Conservation (phyloP, 2,329 filamentous ascomycete species). For the Curvularia verruculosa region DNA sequence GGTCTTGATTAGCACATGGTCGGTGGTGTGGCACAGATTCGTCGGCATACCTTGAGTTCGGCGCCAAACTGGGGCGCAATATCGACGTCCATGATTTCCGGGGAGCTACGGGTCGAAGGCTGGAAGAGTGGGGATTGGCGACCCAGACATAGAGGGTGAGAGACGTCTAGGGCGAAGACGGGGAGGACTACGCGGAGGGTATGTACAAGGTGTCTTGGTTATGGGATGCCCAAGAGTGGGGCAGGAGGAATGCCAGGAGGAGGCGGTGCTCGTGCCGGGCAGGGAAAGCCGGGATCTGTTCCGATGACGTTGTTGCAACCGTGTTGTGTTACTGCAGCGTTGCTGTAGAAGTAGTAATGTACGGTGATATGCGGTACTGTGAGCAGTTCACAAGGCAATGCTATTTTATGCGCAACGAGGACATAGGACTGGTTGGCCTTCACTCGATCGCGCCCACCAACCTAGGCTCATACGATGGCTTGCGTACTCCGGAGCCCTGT, state of each 20-base stretch:
- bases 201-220: slow-evolving; percentile 19
- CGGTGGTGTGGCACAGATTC: slow-evolving; percentile 17
- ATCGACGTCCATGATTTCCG: slow-evolving; percentile 75
- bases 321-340: not conserved
- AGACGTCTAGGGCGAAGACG: slow-evolving; percentile 24
- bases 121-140: slow-evolving; percentile 29
- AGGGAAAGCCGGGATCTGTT: slow-evolving; percentile 28
- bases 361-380: too few relatives aligned
- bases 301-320: slow-evolving; percentile 16
- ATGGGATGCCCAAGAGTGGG: slow-evolving; percentile 37
- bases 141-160: slow-evolving; percentile 35
- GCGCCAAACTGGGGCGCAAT: slow-evolving; percentile 85
- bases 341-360: not conserved
- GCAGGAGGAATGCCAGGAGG: slow-evolving; percentile 31
- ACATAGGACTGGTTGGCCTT: slow-evolving; percentile 12
- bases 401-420: slow-evolving; percentile 6
- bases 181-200: slow-evolving; percentile 31
- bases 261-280: slow-evolving; percentile 34
- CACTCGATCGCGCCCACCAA: slow-evolving; percentile 12
- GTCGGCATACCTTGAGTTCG: slow-evolving; percentile 79
- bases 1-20: slow-evolving; percentile 36
- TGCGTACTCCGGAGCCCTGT: slow-evolving; percentile 16
- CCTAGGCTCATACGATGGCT: not conserved
- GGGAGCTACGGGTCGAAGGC: slow-evolving; percentile 19
- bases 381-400: not conserved